Conservation (phyloP, 345 rosid genomes). For the Euphorbia pulcherrima region DNA sequence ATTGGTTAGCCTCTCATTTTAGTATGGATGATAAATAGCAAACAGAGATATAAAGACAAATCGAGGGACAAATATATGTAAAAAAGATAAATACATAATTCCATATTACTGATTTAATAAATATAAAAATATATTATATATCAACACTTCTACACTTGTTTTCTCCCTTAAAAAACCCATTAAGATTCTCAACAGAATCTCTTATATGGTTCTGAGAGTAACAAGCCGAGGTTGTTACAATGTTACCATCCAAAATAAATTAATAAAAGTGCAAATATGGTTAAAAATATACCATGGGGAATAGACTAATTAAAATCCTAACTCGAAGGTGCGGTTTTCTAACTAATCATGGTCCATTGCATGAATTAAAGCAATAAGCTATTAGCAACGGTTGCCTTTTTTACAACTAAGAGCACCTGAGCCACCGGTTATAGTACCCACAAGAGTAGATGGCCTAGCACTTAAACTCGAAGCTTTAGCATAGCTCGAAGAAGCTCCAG, state of each 20-base stretch:
- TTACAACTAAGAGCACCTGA: constrained; percentile 24
- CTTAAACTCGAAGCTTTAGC: constrained; percentile 30
- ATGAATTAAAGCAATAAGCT: constrained; percentile 2
- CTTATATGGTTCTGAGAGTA: constrained; percentile 30
- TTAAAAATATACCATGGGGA: constrained; percentile 9
- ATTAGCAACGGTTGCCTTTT: constrained; percentile 38
- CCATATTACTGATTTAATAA: neutral
- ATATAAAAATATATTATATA: constrained; percentile 5
- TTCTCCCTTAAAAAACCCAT: constrained; percentile 26
- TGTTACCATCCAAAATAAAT: constrained; percentile 4
- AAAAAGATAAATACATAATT: neutral
- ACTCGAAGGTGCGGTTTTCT: neutral
- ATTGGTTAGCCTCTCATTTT: constrained; percentile 7
- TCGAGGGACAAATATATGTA: neutral
- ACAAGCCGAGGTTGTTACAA: constrained; percentile 58
- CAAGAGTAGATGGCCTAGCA: constrained; percentile 28
- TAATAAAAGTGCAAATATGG: neutral
- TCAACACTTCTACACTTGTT: constrained; percentile 49
- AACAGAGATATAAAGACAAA: neutral
- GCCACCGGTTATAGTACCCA: constrained; percentile 19
- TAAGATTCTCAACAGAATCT: constrained; percentile 39
- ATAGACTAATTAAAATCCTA: neutral
- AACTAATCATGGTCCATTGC: neutral
- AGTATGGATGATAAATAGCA: neutral
- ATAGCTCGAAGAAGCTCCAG: constrained; percentile 30